A percentile compares a stretch with the other conserved stretches of the same genome.
Evolutionary conservation across 176 grass and related monocot species (phyloP).

Genomic region (Eremochloa ophiuroides): DNA sequence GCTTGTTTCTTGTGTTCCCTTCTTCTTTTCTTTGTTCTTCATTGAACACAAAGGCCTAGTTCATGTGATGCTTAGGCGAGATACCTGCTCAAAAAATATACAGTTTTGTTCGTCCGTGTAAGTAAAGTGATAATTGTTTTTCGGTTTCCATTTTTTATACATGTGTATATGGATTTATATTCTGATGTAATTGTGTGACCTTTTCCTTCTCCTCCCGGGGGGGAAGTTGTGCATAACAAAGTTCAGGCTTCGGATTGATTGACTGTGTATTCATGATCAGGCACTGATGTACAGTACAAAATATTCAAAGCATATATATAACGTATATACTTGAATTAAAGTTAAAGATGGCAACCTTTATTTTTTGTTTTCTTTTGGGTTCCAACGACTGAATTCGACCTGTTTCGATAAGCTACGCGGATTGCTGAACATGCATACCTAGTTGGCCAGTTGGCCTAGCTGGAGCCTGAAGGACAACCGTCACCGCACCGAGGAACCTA

Average conservation of each 20-base stretch:
- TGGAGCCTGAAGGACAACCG: not conserved
- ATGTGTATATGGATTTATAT: slow-evolving; percentile 16
- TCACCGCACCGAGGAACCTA: not conserved
- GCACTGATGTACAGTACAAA: not conserved
- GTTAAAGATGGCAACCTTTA: not conserved
- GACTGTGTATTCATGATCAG: not conserved
- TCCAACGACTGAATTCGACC: not conserved
- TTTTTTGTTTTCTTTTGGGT: not conserved
- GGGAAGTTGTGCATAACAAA: slow-evolving; percentile 25
- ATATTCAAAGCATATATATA: not conserved
- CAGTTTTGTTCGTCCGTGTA: slow-evolving; percentile 13
- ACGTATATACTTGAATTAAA: not conserved
- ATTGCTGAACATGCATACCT: not conserved
- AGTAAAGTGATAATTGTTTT: not conserved
- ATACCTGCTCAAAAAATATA: not conserved
- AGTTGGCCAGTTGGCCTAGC: not conserved
- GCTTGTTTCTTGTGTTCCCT: not conserved
- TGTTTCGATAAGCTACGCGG: not conserved
- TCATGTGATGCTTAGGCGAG: not conserved
- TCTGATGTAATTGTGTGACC: slow-evolving; percentile 9
- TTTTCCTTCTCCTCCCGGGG: not conserved
- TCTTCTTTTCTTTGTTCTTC: not conserved
- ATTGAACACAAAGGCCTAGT: not conserved
- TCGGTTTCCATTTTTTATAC: not conserved
- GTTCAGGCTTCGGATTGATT: not conserved